Conservation (phyloP, 805 yeast genomes). For the Hanseniaspora clermontiae region DNA sequence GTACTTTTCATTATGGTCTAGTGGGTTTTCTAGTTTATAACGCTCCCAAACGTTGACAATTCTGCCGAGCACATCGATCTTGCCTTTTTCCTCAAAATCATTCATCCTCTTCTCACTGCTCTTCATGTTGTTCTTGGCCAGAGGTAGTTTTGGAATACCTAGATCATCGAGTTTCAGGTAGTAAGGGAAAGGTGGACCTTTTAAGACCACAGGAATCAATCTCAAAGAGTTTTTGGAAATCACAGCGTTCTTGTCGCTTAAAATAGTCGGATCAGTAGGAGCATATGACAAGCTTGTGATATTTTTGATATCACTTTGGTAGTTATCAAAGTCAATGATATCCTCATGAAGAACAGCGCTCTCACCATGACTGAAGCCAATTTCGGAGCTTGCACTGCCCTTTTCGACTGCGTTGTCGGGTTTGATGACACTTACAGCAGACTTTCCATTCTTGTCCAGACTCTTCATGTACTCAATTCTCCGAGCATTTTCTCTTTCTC, state of each 20-base stretch:
- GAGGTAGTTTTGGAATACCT: slow-evolving; percentile 7
- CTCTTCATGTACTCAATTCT: slow-evolving; percentile 15
- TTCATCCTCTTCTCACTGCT: neutral
- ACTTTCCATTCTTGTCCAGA: neutral
- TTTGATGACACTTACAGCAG: neutral
- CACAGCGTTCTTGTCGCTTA: neutral
- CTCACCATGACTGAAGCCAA: neutral
- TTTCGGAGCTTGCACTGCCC: too few species aligned
- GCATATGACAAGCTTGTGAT: neutral
- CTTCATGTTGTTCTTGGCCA: slow-evolving; percentile 9
- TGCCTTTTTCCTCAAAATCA: neutral
- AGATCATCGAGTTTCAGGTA: slow-evolving; percentile 1
- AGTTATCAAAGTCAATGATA: neutral
- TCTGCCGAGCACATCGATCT: slow-evolving; percentile 6
- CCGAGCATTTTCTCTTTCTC: slow-evolving; percentile 24
- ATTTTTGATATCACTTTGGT: neutral
- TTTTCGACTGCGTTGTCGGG: neutral
- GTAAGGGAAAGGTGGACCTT: slow-evolving; percentile 10
- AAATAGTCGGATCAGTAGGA: neutral
- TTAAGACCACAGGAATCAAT: slow-evolving; percentile 11
- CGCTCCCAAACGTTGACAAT: neutral
- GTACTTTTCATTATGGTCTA: neutral
- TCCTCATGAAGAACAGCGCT: neutral
- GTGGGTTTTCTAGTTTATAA: neutral
- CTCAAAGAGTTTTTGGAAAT: slow-evolving; percentile 8